Conservation (phyloP, 441 rosid species). For the Euphorbia schlechtendalii region DNA sequence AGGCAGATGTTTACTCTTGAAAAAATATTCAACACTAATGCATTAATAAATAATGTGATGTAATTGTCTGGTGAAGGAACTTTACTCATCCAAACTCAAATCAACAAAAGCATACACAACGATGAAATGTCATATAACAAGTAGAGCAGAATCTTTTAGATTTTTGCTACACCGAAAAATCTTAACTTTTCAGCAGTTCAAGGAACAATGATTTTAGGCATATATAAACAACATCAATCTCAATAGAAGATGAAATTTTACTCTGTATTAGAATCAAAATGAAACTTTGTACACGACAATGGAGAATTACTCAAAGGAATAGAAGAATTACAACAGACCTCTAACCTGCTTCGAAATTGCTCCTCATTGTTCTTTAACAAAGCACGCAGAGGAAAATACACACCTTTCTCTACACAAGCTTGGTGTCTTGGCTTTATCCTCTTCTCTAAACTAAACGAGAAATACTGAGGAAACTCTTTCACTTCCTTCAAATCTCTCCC, state of each 20-base stretch:
- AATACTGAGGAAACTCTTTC: constrained; percentile 73
- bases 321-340: constrained; percentile 56
- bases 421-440: constrained; percentile 78
- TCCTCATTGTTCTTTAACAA: constrained; percentile 57
- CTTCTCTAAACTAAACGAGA: constrained; percentile 74
- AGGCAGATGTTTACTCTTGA: no score
- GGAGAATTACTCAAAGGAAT: constrained; percentile 54
- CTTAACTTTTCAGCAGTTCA: no score
- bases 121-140: no score
- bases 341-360: constrained; percentile 49
- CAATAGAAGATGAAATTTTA: constrained; percentile 11
- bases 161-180: no score
- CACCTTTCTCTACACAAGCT: constrained; percentile 58
- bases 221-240: background rate
- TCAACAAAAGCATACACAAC: no score
- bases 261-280: constrained; percentile 28
- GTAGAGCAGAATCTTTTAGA: no score
- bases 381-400: constrained; percentile 52
- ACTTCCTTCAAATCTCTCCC: constrained; percentile 73
- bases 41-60: no score
- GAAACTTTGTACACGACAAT: constrained; percentile 40
- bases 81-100: no score
- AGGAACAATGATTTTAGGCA: no score
- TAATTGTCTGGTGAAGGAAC: no score
- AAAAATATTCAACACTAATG: no score